These are phyloP conservation scores for Xylogone sp. DNA, from an alignment of 2,329 filamentous ascomycete genomes.

Conservation along the genomic window DNA sequence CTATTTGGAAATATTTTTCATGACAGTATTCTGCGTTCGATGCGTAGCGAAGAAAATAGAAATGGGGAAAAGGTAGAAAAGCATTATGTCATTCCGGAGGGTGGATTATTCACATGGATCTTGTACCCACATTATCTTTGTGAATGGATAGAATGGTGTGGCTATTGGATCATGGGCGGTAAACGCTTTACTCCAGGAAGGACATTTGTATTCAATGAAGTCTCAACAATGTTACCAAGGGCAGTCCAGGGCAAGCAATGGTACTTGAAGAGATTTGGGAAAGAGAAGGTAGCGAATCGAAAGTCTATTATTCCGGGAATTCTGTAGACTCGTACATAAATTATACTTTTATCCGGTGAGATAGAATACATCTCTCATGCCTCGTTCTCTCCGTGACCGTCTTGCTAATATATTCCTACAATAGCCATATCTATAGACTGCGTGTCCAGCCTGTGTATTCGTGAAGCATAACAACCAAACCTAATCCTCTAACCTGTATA, in stretches of 20 bases:
- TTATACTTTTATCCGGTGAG: background rate
- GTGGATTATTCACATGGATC: slow-evolving; percentile 77
- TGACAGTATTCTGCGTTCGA: slow-evolving; percentile 85
- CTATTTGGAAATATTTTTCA: slow-evolving; percentile 81
- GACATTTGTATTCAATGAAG: slow-evolving; percentile 80
- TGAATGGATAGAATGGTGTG: slow-evolving; percentile 95
- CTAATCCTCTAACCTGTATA: too few relatives aligned
- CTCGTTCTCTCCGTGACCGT: too few relatives aligned
- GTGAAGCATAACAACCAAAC: too few relatives aligned
- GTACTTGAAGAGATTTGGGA: slow-evolving; percentile 87
- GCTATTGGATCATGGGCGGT: slow-evolving; percentile 76
- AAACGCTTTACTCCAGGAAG: slow-evolving; percentile 69
- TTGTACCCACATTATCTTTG: slow-evolving; percentile 93
- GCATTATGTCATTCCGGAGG: slow-evolving; percentile 82
- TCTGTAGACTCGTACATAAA: slow-evolving; percentile 9
- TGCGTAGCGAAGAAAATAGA: slow-evolving; percentile 60
- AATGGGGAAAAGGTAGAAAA: slow-evolving; percentile 57
- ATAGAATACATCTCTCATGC: background rate
- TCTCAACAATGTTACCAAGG: slow-evolving; percentile 85
- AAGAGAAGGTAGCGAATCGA: slow-evolving; percentile 69
- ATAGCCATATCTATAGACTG: too few relatives aligned
- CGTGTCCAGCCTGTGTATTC: too few relatives aligned
- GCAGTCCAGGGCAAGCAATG: slow-evolving; percentile 77
- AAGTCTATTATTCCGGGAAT: slow-evolving; percentile 67
- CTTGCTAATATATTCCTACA: too few relatives aligned